These are phyloP conservation scores for Zymoseptoria pseudotritici DNA, from an alignment of 2,329 filamentous ascomycete species.

Conservation along the genomic window DNA sequence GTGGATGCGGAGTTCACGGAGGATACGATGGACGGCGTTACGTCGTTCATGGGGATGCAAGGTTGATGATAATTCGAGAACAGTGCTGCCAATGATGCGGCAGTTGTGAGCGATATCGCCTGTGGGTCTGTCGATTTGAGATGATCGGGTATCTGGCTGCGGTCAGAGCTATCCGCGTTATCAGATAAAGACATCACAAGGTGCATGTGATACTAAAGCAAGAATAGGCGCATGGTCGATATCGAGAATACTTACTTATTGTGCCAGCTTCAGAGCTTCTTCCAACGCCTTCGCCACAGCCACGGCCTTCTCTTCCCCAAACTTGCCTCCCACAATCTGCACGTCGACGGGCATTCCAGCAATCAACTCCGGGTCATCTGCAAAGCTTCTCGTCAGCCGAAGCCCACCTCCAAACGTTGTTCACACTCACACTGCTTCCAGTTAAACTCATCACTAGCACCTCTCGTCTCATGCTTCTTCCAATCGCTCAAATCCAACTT, in stretches of 20 bases:
- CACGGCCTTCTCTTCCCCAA: conserved; percentile 17
- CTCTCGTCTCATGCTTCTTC: neutral
- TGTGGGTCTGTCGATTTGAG: neutral
- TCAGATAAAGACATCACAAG: neutral
- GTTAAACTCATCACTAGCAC: conserved; percentile 1
- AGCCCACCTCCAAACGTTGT: neutral
- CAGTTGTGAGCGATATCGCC: neutral
- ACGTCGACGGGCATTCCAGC: conserved; percentile 16
- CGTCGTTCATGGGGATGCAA: conserved; percentile 4
- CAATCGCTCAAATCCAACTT: conserved; percentile 1
- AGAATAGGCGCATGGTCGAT: neutral
- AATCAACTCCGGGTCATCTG: conserved; percentile 13
- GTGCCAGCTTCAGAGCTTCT: conserved; percentile 2
- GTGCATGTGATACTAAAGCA: neutral
- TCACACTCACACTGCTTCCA: conserved; percentile 8
- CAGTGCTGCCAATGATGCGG: neutral
- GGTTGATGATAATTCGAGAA: neutral
- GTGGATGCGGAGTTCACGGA: conserved; percentile 12
- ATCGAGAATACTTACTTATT: no score
- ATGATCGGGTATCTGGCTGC: neutral
- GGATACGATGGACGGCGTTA: conserved; percentile 7
- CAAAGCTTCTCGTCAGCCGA: neutral
- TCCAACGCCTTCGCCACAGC: conserved; percentile 14
- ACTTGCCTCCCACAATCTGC: conserved; percentile 16
- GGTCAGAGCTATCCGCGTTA: neutral